A percentile compares a stretch with the other conserved stretches of the same genome.
phyloP scores from a whole-genome alignment of 2,329 filamentous ascomycete genomes.

The Pyrenochaeta sp. region DNA sequence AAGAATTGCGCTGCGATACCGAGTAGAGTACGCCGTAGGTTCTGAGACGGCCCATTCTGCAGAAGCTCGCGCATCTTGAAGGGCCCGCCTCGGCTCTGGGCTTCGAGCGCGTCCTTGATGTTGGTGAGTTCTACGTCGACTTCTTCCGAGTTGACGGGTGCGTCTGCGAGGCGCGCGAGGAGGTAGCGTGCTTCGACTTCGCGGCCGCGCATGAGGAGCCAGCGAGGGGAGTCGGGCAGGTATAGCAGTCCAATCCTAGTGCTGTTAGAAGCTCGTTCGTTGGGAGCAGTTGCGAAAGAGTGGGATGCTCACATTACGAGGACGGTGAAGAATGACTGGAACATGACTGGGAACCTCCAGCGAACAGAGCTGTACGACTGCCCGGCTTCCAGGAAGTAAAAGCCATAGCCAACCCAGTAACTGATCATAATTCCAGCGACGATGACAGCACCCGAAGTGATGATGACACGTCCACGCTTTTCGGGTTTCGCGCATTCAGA shows the following conservation, averaged over 20 bases:
- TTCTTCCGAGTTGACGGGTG: constrained; percentile 28
- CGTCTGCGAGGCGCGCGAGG: constrained; percentile 16
- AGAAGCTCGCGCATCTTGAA: constrained; percentile 46
- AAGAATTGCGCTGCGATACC: constrained; percentile 57
- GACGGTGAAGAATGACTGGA: constrained; percentile 15
- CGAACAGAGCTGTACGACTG: constrained; percentile 9
- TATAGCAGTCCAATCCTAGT: constrained; percentile 12
- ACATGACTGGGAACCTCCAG: constrained; percentile 47
- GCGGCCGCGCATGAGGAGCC: constrained; percentile 57
- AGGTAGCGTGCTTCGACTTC: constrained; percentile 45
- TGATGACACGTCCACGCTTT: constrained; percentile 38
- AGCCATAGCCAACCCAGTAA: constrained; percentile 47
- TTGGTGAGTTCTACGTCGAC: constrained; percentile 37
- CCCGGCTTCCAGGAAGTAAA: constrained; percentile 23
- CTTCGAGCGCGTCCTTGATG: constrained; percentile 52
- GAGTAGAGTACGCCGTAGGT: constrained; percentile 50
- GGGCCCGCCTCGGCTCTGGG: constrained; percentile 44
- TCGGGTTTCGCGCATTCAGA: constrained; percentile 39
- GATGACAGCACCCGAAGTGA: constrained; percentile 51
- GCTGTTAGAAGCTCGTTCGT: neutral
- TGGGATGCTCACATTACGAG: constrained; percentile 10
- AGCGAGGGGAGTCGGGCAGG: constrained; percentile 50
- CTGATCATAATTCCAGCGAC: constrained; percentile 47
- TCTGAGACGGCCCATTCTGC: constrained; percentile 54
- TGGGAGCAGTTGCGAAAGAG: rapidly evolving